phyloP scores from a whole-genome alignment of 23 red algal genomes.

The Gracilaria vermiculophylla region DNA sequence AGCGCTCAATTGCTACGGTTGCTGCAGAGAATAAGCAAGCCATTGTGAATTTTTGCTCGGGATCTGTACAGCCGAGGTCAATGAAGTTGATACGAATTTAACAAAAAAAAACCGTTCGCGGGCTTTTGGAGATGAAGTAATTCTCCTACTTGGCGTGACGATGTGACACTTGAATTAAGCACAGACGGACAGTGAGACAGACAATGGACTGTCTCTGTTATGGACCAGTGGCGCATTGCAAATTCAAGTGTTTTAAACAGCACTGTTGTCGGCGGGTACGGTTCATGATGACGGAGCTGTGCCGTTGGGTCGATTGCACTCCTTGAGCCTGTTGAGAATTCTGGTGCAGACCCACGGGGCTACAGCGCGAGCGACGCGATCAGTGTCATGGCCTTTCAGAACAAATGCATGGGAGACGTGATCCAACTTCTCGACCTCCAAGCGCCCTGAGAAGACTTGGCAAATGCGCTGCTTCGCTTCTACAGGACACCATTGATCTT shows the following conservation, averaged over 20 bases:
- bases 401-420: constrained; percentile 53
- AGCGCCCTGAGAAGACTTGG: constrained; percentile 7
- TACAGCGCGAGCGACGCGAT: constrained; percentile 21
- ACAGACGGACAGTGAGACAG: neutral
- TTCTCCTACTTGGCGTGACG: neutral
- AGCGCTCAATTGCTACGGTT: neutral
- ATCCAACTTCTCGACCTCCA: constrained; percentile 21
- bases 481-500: constrained; percentile 46
- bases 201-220: neutral
- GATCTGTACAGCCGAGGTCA: neutral
- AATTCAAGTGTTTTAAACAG: too few species aligned
- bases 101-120: constrained; percentile 2
- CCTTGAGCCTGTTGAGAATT: neutral
- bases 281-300: neutral
- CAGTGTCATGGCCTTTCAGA: constrained; percentile 22
- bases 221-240: neutral
- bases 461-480: constrained; percentile 4
- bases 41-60: neutral
- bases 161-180: neutral
- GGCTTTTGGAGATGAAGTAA: neutral
- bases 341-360: neutral
- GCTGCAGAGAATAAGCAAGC: neutral
- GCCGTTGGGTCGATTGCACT: neutral
- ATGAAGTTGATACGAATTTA: neutral
- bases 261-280: too few species aligned